Base-by-base conservation (phyloP, 352 stramenopile genomes). In the Phytophthora idaei region DNA sequence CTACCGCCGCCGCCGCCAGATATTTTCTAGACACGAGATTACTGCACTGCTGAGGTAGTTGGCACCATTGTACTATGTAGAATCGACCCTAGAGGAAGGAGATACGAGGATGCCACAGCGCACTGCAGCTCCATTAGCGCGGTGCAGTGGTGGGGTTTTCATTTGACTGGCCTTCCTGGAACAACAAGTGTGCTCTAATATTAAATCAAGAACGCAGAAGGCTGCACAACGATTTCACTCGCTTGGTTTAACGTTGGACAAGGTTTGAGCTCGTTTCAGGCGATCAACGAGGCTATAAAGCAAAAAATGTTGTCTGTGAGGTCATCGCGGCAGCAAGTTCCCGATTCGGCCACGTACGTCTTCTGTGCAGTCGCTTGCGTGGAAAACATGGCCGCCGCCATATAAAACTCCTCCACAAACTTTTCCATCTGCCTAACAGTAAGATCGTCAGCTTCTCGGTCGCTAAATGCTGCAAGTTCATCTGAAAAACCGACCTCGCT, bases 391-490 rank as follows among this genome's bases (percentile, higher is more conserved):
- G 83, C 78, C 0, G 83, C 76, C 3, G 77, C 76, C 3, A 88
- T 64, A 64, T 89, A 87, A 49, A 91, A 88, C 15, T 91, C 81
- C 31, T 80, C 57, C 5, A 91, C 69, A 25, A 91, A 88, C 47
- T 77, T 75, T 15, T 86, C 57, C 60, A 90, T 78, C 81, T 90
- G 27, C 27, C 50, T 15, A 15, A 11, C 27, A 54, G 28, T n/a
- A 50, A 29, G 29, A 52, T 17, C 5, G n/a, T 70, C 21, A 46
- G 48, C 11, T 34, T 47, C 17, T 62, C 14, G 2, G 12, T 55
- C n/a, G 29, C 32, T 2, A 5, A 31, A 21, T 3, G 25, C 37
- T 62, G n/a, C 36, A 21, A 39, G 29, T 2, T n/a, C 9, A 28
- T 42, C 21, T 29, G 21, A 61, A 49, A 53, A 28, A n/a, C 31